Conservation (phyloP, 768 basidiomycete genomes). For the Lactarius evosmus region DNA sequence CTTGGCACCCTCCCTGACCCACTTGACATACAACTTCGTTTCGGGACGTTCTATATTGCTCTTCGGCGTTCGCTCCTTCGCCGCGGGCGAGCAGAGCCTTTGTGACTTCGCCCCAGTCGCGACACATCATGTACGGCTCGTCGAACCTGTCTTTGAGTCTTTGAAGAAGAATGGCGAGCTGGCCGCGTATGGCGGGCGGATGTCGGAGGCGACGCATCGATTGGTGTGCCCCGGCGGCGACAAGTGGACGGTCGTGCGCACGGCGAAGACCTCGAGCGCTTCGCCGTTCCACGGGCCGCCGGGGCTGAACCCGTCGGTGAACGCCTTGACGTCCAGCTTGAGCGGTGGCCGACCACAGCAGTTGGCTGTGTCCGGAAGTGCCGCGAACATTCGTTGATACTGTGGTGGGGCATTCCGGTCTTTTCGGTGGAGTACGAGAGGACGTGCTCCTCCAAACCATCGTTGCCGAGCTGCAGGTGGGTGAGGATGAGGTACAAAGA, state of each 20-base stretch:
- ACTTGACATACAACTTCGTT: conserved; percentile 73
- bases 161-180: conserved; percentile 98
- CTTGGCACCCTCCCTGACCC: conserved; percentile 78
- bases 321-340: conserved; percentile 63
- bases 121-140: conserved; percentile 98
- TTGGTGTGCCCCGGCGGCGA: no score
- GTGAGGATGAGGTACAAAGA: no score
- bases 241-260: conserved; percentile 63
- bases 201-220: conserved; percentile 30
- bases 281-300: conserved; percentile 81
- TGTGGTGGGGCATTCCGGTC: conserved; percentile 91
- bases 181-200: conserved; percentile 69
- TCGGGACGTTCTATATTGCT: conserved; percentile 72
- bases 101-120: conserved; percentile 95
- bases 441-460: conserved; percentile 95
- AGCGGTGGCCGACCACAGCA: conserved; percentile 56
- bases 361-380: conserved; percentile 72
- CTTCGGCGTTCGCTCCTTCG: conserved; percentile 43
- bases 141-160: conserved; percentile 98
- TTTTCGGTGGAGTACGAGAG: conserved; percentile 75
- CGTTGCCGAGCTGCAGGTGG: conserved; percentile 82
- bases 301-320: conserved; percentile 64
- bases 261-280: conserved; percentile 91
- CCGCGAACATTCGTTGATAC: conserved; percentile 69
- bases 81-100: conserved; percentile 56